These are phyloP conservation scores for Malbranchea cinnamomea DNA, from an alignment of 2,329 filamentous ascomycete genomes.

Conservation along the genomic window DNA sequence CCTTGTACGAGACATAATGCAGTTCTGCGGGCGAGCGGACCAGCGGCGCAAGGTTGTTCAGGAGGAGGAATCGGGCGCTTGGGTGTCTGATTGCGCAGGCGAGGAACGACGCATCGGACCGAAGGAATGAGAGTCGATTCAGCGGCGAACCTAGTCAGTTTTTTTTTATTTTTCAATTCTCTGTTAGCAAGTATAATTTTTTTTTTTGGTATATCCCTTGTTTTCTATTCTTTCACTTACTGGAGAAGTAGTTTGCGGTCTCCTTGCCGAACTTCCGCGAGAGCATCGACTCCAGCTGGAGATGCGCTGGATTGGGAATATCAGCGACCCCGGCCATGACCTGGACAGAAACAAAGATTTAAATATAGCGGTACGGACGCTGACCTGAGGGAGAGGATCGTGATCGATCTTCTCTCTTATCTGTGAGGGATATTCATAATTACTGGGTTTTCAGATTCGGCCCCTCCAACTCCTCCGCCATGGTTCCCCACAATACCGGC, in stretches of 20 bases:
- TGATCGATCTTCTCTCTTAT: too few relatives aligned
- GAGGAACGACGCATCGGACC: constrained; percentile 32
- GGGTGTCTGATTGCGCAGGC: constrained; percentile 34
- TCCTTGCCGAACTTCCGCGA: constrained; percentile 35
- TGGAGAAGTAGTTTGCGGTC: constrained; percentile 37
- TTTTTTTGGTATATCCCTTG: too few relatives aligned
- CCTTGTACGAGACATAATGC: constrained; percentile 51
- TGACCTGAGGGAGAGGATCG: too few relatives aligned
- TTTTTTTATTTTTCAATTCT: too few relatives aligned
- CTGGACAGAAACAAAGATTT: constrained; percentile 5
- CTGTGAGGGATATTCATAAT: too few relatives aligned
- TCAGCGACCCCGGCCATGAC: constrained; percentile 5
- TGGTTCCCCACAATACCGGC: too few relatives aligned
- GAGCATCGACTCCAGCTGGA: constrained; percentile 41
- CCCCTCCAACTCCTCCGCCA: too few relatives aligned
- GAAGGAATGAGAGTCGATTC: constrained; percentile 36
- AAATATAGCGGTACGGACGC: too few relatives aligned
- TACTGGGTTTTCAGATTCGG: too few relatives aligned
- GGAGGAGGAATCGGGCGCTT: constrained; percentile 51
- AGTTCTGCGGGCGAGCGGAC: constrained; percentile 46
- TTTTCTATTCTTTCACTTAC: constrained; percentile 20
- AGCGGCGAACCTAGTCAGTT: constrained; percentile 30
- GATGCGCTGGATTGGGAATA: constrained; percentile 43
- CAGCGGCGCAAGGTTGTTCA: constrained; percentile 66
- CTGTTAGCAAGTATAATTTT: too few relatives aligned